phyloP scores from a whole-genome alignment of 2,329 filamentous ascomycete species.

The Zelopaecilomyces penicillatus region DNA sequence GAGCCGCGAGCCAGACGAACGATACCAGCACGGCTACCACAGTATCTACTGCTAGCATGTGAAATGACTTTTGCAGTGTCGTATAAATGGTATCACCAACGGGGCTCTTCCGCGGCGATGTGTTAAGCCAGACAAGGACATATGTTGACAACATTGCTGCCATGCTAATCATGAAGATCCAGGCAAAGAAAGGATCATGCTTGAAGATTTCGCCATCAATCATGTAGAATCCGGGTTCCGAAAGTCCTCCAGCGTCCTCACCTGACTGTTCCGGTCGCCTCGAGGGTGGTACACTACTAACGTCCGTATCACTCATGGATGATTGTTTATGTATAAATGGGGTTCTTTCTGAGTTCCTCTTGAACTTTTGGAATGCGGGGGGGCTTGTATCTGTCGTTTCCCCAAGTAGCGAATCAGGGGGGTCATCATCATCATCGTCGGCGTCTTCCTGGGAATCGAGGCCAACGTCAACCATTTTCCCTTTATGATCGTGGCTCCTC shows the following conservation, averaged over 20 bases:
- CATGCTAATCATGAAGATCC: conserved; percentile 76
- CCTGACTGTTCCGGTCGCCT: conserved; percentile 26
- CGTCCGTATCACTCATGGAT: conserved; percentile 39
- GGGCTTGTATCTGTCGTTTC: conserved; percentile 47
- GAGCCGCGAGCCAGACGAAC: conserved; percentile 78
- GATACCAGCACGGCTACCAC: conserved; percentile 83
- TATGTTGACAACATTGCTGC: conserved; percentile 82
- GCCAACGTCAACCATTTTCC: conserved; percentile 79
- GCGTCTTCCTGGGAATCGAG: conserved; percentile 59
- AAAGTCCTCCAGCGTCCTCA: no score
- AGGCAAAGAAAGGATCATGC: conserved; percentile 88
- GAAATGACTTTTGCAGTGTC: conserved; percentile 75
- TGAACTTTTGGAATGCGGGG: conserved; percentile 56
- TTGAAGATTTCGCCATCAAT: conserved; percentile 61
- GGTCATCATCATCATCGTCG: conserved; percentile 47
- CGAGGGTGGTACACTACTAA: conserved; percentile 29
- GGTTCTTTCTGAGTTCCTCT: conserved; percentile 28
- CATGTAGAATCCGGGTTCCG: conserved; percentile 38
- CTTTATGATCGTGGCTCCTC: conserved; percentile 33
- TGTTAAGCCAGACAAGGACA: conserved; percentile 84
- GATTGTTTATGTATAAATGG: conserved; percentile 33
- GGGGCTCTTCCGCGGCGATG: conserved; percentile 60
- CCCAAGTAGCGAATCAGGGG: conserved; percentile 51
- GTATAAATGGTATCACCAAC: conserved; percentile 93
- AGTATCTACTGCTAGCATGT: conserved; percentile 85